Percentiles rank a stretch among this genome's conserved stretches.
These are phyloP conservation scores for Solanum chacoense DNA, from an alignment of 305 asterid genomes.

Conservation along the genomic window DNA sequence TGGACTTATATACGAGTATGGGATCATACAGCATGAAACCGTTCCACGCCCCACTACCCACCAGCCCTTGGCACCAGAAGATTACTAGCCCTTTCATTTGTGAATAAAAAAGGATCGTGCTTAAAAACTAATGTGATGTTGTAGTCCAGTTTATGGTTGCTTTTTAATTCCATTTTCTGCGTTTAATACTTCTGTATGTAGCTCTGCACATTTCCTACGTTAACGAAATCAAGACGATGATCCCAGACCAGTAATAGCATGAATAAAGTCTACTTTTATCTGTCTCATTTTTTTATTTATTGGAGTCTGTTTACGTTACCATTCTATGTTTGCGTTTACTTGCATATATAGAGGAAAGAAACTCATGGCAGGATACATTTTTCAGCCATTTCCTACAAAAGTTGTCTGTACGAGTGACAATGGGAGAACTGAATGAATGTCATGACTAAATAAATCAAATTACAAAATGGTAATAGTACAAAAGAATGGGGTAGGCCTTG, in stretches of 20 bases:
- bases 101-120: not conserved
- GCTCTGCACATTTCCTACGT: not conserved
- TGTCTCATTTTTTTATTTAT: no score
- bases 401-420: not conserved
- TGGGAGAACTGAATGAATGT: not conserved
- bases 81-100: conserved; percentile 34
- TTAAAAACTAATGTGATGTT: not conserved
- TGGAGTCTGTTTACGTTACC: not conserved
- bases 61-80: conserved; percentile 82
- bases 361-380: not conserved
- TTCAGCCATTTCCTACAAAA: not conserved
- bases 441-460: not conserved
- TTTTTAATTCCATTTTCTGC: not conserved
- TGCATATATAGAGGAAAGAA: not conserved
- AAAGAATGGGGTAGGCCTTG: not conserved
- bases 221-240: not conserved
- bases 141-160: not conserved
- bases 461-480: not conserved
- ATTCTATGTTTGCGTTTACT: not conserved
- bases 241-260: not conserved
- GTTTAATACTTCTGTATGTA: not conserved
- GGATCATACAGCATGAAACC: conserved; percentile 42
- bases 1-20: conserved; percentile 63
- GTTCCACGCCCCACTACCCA: conserved; percentile 44
- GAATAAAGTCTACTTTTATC: not conserved